Evolutionary conservation across 176 grass and related monocot genomes (phyloP), one percentile per base, ranked within the genome.

Genomic region (Lolium multiflorum): DNA sequence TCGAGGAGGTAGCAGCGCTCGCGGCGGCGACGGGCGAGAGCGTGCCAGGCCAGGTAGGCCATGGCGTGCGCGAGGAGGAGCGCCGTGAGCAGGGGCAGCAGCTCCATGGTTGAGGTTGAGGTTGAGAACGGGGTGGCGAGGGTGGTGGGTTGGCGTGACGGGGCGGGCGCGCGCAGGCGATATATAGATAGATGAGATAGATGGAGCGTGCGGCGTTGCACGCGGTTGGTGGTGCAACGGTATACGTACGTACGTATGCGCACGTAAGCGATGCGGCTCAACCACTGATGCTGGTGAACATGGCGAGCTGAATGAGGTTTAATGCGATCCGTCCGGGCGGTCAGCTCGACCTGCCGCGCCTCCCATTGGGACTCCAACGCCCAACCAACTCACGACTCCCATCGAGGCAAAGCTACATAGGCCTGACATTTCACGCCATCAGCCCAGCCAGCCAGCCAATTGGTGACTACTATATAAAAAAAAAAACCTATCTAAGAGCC

Each of bases 1-100:
- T 93, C 95, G 20, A 97, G 44, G 3, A 97, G 89, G 87, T 91
- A 97, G 84, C 95, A 97, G 4, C 76, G 71, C 74, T 28, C 58
- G 15, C 84, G 89, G 1, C 70, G 75, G 22, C 81, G 84, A 0
- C 88, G 86, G 3, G 44, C 76, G 28, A 28, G 14, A 6, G 82
- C 65, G 47, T 74, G 89, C 88, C 88, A 90, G 0, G 85, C 66
- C 50, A 97, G 21, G 58, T 52, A 85, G 6, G 77, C 61, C 39
- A 24, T 39, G 2, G 90, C 43, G 76, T 85, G 37, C 74, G 90
- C 88, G 37, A 95, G 74, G 15, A 95, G 78, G 25, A 86, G 49
- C 28, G 15, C 44, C 3, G 82, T 81, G 21, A 95, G 3, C 15
- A 83, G 16, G 20, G 79, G 49, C 8, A 95, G 81, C 57, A 84